Evolutionary conservation across 78 protist species (phyloP), one percentile per base, ranked within the genome.

Genomic region (Chrysochromulina tobinii): DNA sequence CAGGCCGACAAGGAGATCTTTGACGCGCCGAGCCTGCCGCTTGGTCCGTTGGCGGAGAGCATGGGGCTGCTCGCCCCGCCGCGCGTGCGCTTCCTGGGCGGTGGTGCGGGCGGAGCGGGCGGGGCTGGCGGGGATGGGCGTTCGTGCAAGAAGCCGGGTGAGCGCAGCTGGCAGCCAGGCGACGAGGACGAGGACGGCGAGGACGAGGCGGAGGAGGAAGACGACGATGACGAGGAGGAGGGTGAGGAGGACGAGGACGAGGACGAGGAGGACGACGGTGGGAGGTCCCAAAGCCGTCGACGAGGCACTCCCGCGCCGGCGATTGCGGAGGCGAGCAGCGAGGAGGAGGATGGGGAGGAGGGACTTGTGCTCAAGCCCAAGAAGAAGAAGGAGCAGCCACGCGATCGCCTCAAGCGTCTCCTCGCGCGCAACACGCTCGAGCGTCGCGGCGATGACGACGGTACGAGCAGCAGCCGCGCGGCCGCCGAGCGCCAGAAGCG

Each of bases 1-100:
- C 87, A 77, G 81, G 54, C 38, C 18, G 25, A 93, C 94, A 91
- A 91, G 73, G 92, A 69, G n/a, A 90, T 96, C 5, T 95, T 95
- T 61, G 73, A 91, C 67, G 92, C 59, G 51, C 6, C 0, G 11
- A 69, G 27, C 23, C 89, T 93, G 55, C 95, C 95, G 53, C 55
- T 75, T 23, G 92, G 73, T 18, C 90, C 11, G 83, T 17, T 67
- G 15, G 91, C 94, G 14, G 69, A 27, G 68, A 38, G 92, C 50
- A 48, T 73, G 54, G 96, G 96, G 69, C 90, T 94, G 57, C 27
- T 79, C 14, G 51, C 87, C 23, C 48, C 69, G 53, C 94, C 94
- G 54, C 83, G 81, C 20, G n/a, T 92, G 14, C 61, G 75, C 50
- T 64, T 85, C 87, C 81, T 68, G 27, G 8, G 27, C 53, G 53